phyloP scores from a whole-genome alignment of 768 basidiomycete species.

The Mycena indigotica region DNA sequence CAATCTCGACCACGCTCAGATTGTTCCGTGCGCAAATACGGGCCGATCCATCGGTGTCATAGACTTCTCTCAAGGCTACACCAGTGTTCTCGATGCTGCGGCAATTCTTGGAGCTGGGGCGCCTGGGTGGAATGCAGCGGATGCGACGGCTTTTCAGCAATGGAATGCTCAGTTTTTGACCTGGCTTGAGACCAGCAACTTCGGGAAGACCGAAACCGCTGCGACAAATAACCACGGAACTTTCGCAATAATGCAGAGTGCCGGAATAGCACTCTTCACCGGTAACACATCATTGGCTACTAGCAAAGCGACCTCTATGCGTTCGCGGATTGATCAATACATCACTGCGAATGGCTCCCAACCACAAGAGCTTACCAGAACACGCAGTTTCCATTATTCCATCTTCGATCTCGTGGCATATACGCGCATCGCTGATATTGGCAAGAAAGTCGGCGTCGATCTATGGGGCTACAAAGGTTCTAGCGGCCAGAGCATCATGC shows the following conservation, averaged over 20 bases:
- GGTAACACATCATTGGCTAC: constrained; percentile 5
- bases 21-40: constrained; percentile 19
- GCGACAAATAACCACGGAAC: constrained; percentile 20
- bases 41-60: constrained; percentile 17
- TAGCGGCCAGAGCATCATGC: constrained; percentile 11
- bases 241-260: constrained; percentile 18
- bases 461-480: constrained; percentile 17
- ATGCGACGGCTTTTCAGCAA: constrained; percentile 6
- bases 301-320: constrained; percentile 2
- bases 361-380: constrained; percentile 14
- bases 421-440: constrained; percentile 12
- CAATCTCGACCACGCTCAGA: constrained; percentile 41
- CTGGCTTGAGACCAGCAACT: constrained; percentile 14
- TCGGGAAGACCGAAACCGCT: constrained; percentile 11
- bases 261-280: constrained; percentile 13
- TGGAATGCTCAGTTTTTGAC: constrained; percentile 15
- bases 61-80: constrained; percentile 16
- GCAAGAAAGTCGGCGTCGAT: constrained; percentile 16
- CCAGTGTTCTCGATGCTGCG: constrained; percentile 14
- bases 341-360: constrained; percentile 16
- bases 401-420: constrained; percentile 15
- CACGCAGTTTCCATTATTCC: constrained; percentile 21
- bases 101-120: constrained; percentile 17
- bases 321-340: constrained; percentile 4
- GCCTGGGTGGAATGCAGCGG: constrained; percentile 10